phyloP scores from a whole-genome alignment of 306 rosid species.

The Cucurbita argyrosperma region DNA sequence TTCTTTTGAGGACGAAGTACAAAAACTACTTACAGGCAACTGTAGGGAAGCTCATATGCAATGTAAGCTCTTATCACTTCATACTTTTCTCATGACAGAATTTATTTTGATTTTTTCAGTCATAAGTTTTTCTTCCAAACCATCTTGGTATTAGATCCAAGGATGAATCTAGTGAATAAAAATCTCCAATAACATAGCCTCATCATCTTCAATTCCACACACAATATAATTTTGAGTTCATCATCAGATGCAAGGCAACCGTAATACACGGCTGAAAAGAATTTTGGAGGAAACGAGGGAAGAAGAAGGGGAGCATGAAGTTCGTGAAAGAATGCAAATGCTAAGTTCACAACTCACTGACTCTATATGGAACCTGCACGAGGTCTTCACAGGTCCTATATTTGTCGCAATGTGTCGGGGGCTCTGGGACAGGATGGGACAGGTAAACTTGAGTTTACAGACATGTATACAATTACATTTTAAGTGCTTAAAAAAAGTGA shows the following conservation, averaged over 20 bases:
- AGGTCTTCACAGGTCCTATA: constrained; percentile 64
- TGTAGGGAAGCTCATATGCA: constrained; percentile 78
- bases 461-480: neutral
- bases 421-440: constrained; percentile 91
- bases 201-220: neutral
- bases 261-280: constrained; percentile 61
- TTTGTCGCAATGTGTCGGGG: constrained; percentile 75
- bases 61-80: constrained; percentile 31
- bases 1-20: constrained; percentile 79
- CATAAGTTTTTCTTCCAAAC: neutral
- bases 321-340: constrained; percentile 85
- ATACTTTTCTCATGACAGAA: neutral
- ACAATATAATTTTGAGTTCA: neutral
- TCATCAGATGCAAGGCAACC: constrained; percentile 62
- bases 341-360: constrained; percentile 64
- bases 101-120: neutral
- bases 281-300: constrained; percentile 86
- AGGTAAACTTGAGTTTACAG: constrained; percentile 30
- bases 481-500: too few relatives aligned
- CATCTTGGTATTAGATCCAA: neutral
- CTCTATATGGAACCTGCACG: constrained; percentile 77
- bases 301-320: constrained; percentile 81
- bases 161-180: neutral
- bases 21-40: constrained; percentile 84
- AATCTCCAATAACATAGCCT: neutral